These are phyloP conservation scores for Pseudocercospora fuligena DNA, from an alignment of 2,329 filamentous ascomycete genomes.

Conservation along the genomic window DNA sequence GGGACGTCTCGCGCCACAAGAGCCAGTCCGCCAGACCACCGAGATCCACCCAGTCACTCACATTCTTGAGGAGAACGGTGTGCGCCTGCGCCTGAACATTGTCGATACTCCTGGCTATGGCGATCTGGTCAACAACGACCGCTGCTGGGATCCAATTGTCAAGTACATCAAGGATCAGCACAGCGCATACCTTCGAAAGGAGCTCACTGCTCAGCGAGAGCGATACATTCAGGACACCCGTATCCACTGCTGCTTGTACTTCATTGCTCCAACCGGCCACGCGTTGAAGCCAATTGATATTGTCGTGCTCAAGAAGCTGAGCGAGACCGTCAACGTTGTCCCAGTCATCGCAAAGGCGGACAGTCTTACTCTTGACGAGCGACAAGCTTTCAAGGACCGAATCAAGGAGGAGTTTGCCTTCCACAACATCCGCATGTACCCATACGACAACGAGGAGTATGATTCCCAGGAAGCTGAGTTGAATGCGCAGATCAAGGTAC, in stretches of 20 bases:
- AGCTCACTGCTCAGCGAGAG: constrained; percentile 98
- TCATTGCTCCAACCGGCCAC: constrained; percentile 98
- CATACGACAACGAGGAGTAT: constrained; percentile 98
- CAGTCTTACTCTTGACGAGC: constrained; percentile 93
- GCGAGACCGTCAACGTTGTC: constrained; percentile 98
- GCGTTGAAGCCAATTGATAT: constrained; percentile 99
- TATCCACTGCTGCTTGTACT: constrained; percentile 99
- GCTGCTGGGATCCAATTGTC: constrained; percentile 99
- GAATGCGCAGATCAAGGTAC: constrained; percentile 95
- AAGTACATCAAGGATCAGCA: constrained; percentile 99
- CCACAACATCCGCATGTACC: constrained; percentile 99
- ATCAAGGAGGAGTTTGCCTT: constrained; percentile 99
- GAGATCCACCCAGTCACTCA: constrained; percentile 98
- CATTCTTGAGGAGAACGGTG: constrained; percentile 99
- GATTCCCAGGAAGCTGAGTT: constrained; percentile 93
- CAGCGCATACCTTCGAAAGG: constrained; percentile 98
- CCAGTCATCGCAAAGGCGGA: constrained; percentile 99
- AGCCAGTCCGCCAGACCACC: constrained; percentile 91
- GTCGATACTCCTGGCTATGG: constrained; percentile 98
- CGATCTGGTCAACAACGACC: constrained; percentile 99
- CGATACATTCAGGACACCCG: constrained; percentile 99
- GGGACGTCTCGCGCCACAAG: constrained; percentile 88
- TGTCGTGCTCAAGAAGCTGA: constrained; percentile 98
- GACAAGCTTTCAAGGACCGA: constrained; percentile 90
- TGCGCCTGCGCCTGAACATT: constrained; percentile 96